Base-by-base conservation (phyloP, 805 yeast genomes). In the Wickerhamomyces alni region DNA sequence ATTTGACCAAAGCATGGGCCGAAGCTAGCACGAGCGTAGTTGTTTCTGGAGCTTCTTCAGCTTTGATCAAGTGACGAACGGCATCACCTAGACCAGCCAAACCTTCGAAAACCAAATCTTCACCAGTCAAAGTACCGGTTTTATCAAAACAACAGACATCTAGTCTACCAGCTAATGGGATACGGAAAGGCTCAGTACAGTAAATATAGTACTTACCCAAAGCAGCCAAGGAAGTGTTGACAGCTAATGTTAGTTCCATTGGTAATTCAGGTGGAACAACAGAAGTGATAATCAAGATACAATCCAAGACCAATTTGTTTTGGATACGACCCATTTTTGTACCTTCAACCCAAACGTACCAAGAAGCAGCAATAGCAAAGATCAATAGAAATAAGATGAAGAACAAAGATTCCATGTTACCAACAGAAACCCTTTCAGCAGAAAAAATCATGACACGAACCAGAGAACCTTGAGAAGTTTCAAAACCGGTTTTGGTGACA, bases 241-340 rank as follows among this genome's bases (percentile, higher is more conserved):
- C 99, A 44, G 99, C 98, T 91, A 93, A 82, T 12, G 99, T 93
- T 54, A 93, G 75, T 69, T 93, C 99, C 98, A 93, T 93, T 43
- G 99, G 99, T 51, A 93, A 74, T 67, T 93, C 99, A 32, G 99
- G 99, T 28, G 99, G 99, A 30, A 93, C 99, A 47, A 93, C 99
- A 37, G 98, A 89, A 16, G 99, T 93, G 54, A 93, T 77, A 52
- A 93, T 94, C 57, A 93, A 76, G 48, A 93, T 84, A 80, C 99
- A 93, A 65, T 93, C 98, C 57, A 93, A 74, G 49, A 93, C 82
- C 62, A 93, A 75, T 65, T 91, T 91, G 40, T 95, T 85, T 63
- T 91, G 95, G 53, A 87, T 77, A 67, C 99, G 84, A 55, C 96
- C 98, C 87, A 87, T 82, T 61, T 75, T 81, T 18, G 95, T 84